A percentile compares a stretch with the other conserved stretches of the same genome.
These are phyloP conservation scores for Boechera divaricarpa DNA, from an alignment of 345 rosid species.

Conservation along the genomic window DNA sequence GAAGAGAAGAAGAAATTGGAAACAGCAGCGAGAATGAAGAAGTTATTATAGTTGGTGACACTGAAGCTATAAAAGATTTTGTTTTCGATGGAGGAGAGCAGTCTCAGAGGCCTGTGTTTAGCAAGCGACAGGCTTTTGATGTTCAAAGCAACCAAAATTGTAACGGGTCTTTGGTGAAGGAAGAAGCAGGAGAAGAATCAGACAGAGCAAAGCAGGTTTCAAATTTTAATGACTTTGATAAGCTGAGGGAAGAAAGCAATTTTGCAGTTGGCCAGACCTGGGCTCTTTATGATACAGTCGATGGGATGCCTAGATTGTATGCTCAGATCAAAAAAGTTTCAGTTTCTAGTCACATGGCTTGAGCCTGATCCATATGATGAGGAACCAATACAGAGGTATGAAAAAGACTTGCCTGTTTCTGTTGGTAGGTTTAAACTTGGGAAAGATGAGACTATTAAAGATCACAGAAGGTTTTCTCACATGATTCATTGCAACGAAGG, in stretches of 20 bases:
- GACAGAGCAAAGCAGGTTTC: conserved; percentile 4
- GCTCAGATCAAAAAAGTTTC: conserved; percentile 63
- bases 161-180: conserved; percentile 44
- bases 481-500: conserved; percentile 51
- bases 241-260: conserved; percentile 47
- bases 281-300: conserved; percentile 65
- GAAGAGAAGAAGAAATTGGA: conserved; percentile 51
- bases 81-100: conserved; percentile 40
- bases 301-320: conserved; percentile 81
- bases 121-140: conserved; percentile 60
- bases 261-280: conserved; percentile 69
- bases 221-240: conserved; percentile 65
- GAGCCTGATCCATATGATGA: conserved; percentile 64
- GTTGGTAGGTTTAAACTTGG: conserved; percentile 71
- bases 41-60: conserved; percentile 54
- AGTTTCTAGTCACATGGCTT: conserved; percentile 62
- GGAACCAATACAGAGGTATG: conserved; percentile 50
- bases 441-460: conserved; percentile 38
- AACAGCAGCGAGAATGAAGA: conserved; percentile 53
- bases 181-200: conserved; percentile 38
- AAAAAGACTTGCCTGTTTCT: conserved; percentile 55
- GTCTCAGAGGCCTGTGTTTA: conserved; percentile 61
- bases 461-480: conserved; percentile 69
- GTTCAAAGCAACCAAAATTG: conserved; percentile 62
- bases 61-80: conserved; percentile 41